Base-by-base conservation (phyloP, 2,329 filamentous ascomycete species). In the Ophiocordyceps unilateralis region DNA sequence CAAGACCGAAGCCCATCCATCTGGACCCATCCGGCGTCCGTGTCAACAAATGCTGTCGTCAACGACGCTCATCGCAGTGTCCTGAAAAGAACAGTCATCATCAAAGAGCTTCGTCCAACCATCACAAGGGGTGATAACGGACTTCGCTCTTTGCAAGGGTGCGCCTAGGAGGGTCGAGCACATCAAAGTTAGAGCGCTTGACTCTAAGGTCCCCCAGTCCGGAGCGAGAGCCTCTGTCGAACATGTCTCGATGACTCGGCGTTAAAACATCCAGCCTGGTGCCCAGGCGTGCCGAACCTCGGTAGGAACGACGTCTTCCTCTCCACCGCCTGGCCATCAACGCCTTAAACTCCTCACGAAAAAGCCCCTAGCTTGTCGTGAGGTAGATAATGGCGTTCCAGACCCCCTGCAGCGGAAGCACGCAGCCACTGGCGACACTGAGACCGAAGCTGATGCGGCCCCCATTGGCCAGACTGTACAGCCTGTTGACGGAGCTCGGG, bases 351-450 rank as follows among this genome's bases (percentile, higher is more conserved):
- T 56, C 58, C n/a, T 54, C 56, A 37, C 50, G 36, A 10, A 62
- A 49, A 1, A 47, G 51, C 14, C 48, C 51, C 70, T 68, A 74
- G 49, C 68, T 83, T 1, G 81, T 83, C 3, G 71, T 74, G 47
- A 82, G 72, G 58, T 85, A 89, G 41, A 89, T 84, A 41, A 83
- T 60, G 28, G 78, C 72, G 53, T 89, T 89, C 82, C 83, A 88
- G 41, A 86, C 74, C 1, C 84, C 83, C 56, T 89, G 84, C 0
- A 86, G 65, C 0, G 83, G 82, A 4, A 89, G 65, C 0, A 88
- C 82, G 12, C 83, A 68, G 2, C 78, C 78, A 21, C 80, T 79
- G 1, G 75, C 72, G 32, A 84, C 69, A 53, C 81, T 81, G 37
- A 88, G 68, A 2, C 66, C 68, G 53, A 78, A 88, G 51, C 66